Base-by-base conservation (phyloP, 805 yeast genomes). In the Metschnikowia matae region DNA sequence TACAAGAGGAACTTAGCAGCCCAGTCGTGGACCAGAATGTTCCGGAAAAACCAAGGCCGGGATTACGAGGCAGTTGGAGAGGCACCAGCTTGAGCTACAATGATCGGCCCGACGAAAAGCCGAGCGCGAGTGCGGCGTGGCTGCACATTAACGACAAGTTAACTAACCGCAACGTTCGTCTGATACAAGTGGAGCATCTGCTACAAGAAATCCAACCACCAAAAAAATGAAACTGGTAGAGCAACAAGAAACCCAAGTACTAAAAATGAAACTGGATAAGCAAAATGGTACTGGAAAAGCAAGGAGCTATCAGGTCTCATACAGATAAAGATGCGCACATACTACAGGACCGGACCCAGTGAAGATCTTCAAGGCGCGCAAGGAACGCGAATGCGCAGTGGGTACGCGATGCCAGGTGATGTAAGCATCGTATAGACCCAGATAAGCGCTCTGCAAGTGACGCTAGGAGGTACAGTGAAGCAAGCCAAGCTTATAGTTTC, bases 11-110 rank as follows among this genome's bases (percentile, higher is more conserved):
- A 26, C 15, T 29, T 46, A 31, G 45, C 38, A 8, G 34, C 46
- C 10, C 40, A 29, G 33, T 48, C 56, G 3, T 57, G 59, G 59
- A 51, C 50, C 48, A 18, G 46, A 1, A 32, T 44, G 31, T 34
- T 45, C 6, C 45, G 21, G 43, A 20, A 20, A 13, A 36, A 13
- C 10, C 13, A 21, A 13, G 21, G 34, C 5, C 20, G 39, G 1
- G 54, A 53, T 37, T 49, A 55, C 38, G 58, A 55, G 34, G 52
- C 51, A 3, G 21, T 49, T 8, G 21, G 18, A 14, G 31, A 21
- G 18, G n/a, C 7, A 6, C 10, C 31, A 23, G 21, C 29, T 23
- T 20, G 31, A 21, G 7, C n/a, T 13, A 23, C 7, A 21, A 6
- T 39, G 18, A 23, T 20, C 7, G n/a, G 14, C 11, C 26, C 26